phyloP scores from a whole-genome alignment of 495 filamentous ascomycete genomes.

The Peziza echinospora region DNA sequence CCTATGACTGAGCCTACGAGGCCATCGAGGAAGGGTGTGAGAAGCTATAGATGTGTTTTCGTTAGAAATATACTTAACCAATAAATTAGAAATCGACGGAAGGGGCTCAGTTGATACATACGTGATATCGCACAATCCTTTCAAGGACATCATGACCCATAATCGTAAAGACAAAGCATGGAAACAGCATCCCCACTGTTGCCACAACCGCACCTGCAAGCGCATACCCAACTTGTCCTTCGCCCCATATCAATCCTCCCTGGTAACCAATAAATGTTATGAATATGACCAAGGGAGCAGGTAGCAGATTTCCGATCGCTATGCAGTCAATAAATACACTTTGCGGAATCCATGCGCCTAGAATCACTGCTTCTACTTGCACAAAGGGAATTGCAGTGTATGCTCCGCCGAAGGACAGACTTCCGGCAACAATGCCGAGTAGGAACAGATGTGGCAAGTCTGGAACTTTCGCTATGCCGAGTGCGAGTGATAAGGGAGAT shows the following conservation, averaged over 20 bases:
- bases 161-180: conserved; percentile 23
- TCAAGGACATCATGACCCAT: conserved; percentile 20
- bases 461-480: conserved; percentile 21
- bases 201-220: conserved; percentile 22
- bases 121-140: conserved; percentile 21
- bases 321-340: conserved; percentile 23
- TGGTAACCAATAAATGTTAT: conserved; percentile 23
- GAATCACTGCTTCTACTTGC: conserved; percentile 23
- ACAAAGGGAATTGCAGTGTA: conserved; percentile 24
- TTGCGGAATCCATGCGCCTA: conserved; percentile 20
- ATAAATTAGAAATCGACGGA: too few relatives aligned
- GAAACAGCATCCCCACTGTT: conserved; percentile 23
- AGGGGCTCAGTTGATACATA: conserved; percentile 4
- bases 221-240: conserved; percentile 13
- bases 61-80: too few relatives aligned
- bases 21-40: conserved; percentile 21
- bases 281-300: conserved; percentile 23
- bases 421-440: conserved; percentile 22
- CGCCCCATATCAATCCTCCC: conserved; percentile 12
- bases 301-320: conserved; percentile 22
- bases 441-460: conserved; percentile 20
- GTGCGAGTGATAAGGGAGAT: conserved; percentile 20
- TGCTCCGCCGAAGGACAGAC: conserved; percentile 22
- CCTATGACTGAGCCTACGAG: conserved; percentile 22
- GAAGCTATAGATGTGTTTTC: conserved; percentile 19